Conservation (phyloP, 139 green algal genomes). For the Micractinium sp. region DNA sequence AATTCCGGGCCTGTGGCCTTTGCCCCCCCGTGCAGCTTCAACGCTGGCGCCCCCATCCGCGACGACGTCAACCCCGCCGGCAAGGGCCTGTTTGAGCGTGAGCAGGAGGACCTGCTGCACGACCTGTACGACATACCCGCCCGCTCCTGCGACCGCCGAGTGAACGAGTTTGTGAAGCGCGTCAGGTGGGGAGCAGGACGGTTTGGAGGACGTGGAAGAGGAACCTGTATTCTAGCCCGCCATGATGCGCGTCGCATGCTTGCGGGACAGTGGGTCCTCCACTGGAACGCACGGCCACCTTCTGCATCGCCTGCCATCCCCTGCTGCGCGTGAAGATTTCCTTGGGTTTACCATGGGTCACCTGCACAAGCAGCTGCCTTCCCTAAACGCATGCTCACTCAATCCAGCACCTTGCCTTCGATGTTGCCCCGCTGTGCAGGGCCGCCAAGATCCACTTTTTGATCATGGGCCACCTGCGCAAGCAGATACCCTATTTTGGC, state of each 20-base stretch:
- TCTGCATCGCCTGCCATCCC: no score
- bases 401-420: no score
- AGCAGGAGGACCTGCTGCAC: slow-evolving; percentile 89
- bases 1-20: no score
- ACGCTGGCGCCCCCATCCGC: slow-evolving; percentile 61
- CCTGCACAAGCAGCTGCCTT: not conserved
- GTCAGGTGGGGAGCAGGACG: slow-evolving; percentile 54
- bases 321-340: no score
- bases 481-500: slow-evolving; percentile 90
- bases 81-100: slow-evolving; percentile 85
- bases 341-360: no score
- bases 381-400: not conserved
- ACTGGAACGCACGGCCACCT: no score
- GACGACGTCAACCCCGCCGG: slow-evolving; percentile 81
- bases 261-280: no score
- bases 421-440: no score
- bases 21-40: slow-evolving; percentile 71
- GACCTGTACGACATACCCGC: slow-evolving; percentile 94
- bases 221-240: no score
- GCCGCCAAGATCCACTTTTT: slow-evolving; percentile 93
- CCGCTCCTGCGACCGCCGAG: slow-evolving; percentile 81
- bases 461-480: slow-evolving; percentile 85
- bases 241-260: no score
- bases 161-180: slow-evolving; percentile 99
- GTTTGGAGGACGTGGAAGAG: no score